Evolutionary conservation across 768 basidiomycete genomes (phyloP), one percentile per base, ranked within the genome.

Genomic region (Amanita thiersii): DNA sequence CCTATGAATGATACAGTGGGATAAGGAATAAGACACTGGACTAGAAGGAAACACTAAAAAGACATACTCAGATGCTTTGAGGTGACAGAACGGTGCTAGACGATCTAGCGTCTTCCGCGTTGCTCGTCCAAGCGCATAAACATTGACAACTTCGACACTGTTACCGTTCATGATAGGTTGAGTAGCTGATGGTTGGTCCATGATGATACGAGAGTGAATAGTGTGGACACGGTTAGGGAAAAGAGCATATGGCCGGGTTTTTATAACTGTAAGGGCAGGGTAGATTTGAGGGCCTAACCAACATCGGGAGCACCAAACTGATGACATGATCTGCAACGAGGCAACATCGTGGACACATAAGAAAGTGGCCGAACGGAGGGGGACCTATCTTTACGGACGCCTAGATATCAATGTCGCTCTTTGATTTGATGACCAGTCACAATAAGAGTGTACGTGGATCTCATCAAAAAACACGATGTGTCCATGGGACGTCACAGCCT

Each of bases 91-190:
- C 8, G 63, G 63, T 3, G 58, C 60, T 12, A 66, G 54, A 6
- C 65, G 58, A 37, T 66, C 62, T n/a, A 65, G 52, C 3, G 62
- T 59, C 47, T 65, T 66, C 21, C 58, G 49, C 1, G 62, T 65
- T 7, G 52, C 52, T 31, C 52, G 56, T 3, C 60, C 64, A 9
- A 60, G 51, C 8, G 48, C 42, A 11, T 50, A 31, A 6, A 62
- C 44, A 46, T 64, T 54, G 5, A 63, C 46, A 21, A 45, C 49
- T 7, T 43, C 34, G 19, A 43, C 23, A 14, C 24, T 37, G 20
- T 46, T 47, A 12, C 44, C 37, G 20, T 37, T 42, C 14, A 14
- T 29, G n/a, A n/a, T 29, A 8, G 7, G 25, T 17, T 24, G 18
- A 8, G 23, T 3, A 25, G 23, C 14, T 15, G 40, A 42, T 10